A percentile compares a stretch with the other conserved stretches of the same genome.
These are phyloP conservation scores for Pelargonium nanum DNA, from an alignment of 345 rosid species.

Conservation along the genomic window DNA sequence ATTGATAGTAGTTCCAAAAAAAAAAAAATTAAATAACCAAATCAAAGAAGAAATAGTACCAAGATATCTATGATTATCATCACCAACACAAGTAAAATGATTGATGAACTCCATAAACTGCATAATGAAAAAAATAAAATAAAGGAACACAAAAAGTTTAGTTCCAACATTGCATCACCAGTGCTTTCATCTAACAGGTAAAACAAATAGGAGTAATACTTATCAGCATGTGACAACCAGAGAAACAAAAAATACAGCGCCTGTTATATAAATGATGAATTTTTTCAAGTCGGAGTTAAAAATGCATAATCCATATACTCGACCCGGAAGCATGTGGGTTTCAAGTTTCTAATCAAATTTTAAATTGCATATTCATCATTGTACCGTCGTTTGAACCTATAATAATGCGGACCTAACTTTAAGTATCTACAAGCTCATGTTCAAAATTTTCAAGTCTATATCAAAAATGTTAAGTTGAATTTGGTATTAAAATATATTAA, in stretches of 20 bases:
- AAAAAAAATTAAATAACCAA: neutral
- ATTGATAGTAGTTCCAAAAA: neutral
- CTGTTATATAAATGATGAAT: too few species aligned
- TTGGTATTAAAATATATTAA: too few species aligned
- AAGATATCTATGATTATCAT: slow-evolving; percentile 85
- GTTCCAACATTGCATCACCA: neutral
- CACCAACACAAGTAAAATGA: slow-evolving; percentile 73
- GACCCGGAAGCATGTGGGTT: too few species aligned
- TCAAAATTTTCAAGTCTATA: too few species aligned
- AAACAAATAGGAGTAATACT: neutral
- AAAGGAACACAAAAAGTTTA: slow-evolving; percentile 1
- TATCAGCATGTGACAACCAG: slow-evolving; percentile 86
- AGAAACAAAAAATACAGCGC: slow-evolving; percentile 82
- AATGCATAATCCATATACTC: too few species aligned
- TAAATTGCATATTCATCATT: too few species aligned
- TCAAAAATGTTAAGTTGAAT: too few species aligned
- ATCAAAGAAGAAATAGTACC: slow-evolving; percentile 30
- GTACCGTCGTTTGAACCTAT: too few species aligned
- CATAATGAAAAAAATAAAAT: slow-evolving; percentile 9
- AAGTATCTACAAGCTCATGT: too few species aligned
- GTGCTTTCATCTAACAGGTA: neutral
- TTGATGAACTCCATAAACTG: slow-evolving; percentile 88
- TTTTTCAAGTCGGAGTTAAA: too few species aligned
- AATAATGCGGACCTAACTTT: too few species aligned
- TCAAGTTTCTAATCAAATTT: too few species aligned